phyloP scores from a whole-genome alignment of 805 yeast species.

The Ogataea paraovalis region DNA sequence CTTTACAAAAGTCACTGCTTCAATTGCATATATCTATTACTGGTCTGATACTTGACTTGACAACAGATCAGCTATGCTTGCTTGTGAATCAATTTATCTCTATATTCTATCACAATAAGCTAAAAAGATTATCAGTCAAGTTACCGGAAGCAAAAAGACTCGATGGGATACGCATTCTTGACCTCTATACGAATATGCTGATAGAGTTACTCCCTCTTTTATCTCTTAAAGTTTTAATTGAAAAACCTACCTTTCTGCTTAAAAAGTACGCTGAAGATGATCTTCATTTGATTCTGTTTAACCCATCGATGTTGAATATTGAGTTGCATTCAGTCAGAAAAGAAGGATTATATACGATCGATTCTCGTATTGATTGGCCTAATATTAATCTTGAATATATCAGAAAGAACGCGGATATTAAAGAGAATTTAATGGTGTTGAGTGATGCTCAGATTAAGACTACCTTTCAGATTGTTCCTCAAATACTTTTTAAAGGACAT shows the following conservation, averaged over 20 bases:
- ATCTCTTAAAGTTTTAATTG: constrained; percentile 22
- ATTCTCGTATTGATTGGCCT: constrained; percentile 19
- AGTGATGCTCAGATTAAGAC: constrained; percentile 19
- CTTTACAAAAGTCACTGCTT: constrained; percentile 30
- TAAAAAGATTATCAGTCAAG: background rate
- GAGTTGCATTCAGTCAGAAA: constrained; percentile 12
- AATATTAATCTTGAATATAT: constrained; percentile 18
- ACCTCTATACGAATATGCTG: background rate
- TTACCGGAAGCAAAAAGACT: too few species aligned
- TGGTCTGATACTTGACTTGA: constrained; percentile 42
- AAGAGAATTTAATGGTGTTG: constrained; percentile 5
- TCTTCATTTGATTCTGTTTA: constrained; percentile 18
- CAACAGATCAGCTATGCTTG: constrained; percentile 36
- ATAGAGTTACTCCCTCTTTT: constrained; percentile 18
- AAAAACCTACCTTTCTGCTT: constrained; percentile 26
- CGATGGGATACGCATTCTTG: background rate
- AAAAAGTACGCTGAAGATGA: constrained; percentile 14
- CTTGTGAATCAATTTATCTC: constrained; percentile 17
- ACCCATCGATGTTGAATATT: constrained; percentile 21
- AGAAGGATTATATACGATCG: constrained; percentile 4
- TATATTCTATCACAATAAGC: constrained; percentile 1
- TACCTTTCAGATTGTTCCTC: constrained; percentile 21
- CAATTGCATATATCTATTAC: constrained; percentile 38
- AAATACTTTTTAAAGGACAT: constrained; percentile 16
- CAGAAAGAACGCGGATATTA: constrained; percentile 7